Percentiles rank a stretch among this genome's conserved stretches.
These are phyloP conservation scores for Desmodesmus armatus DNA, from an alignment of 139 green algal species.

Conservation along the genomic window DNA sequence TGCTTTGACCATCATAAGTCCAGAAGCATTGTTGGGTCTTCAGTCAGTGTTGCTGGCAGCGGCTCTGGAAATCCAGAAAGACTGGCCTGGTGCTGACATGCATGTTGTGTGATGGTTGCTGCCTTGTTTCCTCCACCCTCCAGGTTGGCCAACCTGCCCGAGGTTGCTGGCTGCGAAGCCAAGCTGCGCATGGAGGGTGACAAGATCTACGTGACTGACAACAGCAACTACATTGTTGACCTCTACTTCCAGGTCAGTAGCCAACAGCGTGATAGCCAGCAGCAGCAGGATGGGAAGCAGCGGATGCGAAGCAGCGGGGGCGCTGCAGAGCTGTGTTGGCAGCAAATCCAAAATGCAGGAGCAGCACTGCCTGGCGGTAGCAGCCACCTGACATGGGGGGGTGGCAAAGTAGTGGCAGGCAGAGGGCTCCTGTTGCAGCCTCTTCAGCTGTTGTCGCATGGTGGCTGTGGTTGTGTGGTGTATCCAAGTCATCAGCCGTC, in stretches of 20 bases:
- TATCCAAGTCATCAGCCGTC: too few relatives aligned
- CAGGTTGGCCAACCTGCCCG: constrained; percentile 69
- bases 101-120: too few relatives aligned
- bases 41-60: too few relatives aligned
- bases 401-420: background rate
- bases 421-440: background rate
- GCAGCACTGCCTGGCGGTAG: background rate
- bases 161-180: constrained; percentile 87
- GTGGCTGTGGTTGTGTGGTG: too few relatives aligned
- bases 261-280: background rate
- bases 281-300: background rate
- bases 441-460: too few relatives aligned
- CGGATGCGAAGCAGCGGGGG: background rate
- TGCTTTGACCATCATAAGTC: too few relatives aligned
- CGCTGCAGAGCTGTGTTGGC: background rate
- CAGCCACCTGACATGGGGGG: background rate
- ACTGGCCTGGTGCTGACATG: too few relatives aligned
- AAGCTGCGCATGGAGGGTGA: constrained; percentile 95
- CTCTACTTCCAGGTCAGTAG: constrained; percentile 91
- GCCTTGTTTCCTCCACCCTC: background rate
- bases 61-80: too few relatives aligned
- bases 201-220: constrained; percentile 98
- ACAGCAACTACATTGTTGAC: constrained; percentile 99
- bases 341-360: background rate
- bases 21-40: too few relatives aligned